Percentiles rank a stretch among this genome's conserved stretches.
phyloP scores from a whole-genome alignment of 192 early-diverging fungal genomes.

The Gonapodya sp. region DNA sequence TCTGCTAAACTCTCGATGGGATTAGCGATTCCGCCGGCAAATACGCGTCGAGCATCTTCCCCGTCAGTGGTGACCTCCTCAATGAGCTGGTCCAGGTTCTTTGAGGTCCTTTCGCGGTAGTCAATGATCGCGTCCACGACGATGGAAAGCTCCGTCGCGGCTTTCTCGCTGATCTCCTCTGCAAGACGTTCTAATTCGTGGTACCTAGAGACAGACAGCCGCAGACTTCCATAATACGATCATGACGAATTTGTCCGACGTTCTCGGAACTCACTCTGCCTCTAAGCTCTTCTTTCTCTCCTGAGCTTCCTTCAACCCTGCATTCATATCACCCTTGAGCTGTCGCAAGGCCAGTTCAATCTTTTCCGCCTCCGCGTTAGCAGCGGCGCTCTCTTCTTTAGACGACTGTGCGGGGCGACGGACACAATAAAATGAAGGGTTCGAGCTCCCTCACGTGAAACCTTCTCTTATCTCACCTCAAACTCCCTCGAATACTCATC shows the following conservation, averaged over 20 bases:
- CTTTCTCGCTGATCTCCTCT: background rate
- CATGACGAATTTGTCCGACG: no score
- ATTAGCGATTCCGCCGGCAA: background rate
- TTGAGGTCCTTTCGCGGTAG: background rate
- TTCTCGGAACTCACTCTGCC: background rate
- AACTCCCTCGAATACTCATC: conserved; percentile 34
- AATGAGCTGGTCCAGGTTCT: background rate
- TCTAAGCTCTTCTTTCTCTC: background rate
- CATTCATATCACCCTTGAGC: background rate
- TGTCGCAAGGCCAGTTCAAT: background rate
- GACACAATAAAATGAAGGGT: no score
- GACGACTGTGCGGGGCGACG: background rate
- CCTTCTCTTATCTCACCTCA: conserved; percentile 23
- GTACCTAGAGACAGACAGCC: background rate
- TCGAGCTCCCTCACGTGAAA: no score
- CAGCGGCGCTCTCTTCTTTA: background rate
- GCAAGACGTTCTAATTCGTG: background rate
- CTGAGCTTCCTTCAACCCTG: background rate
- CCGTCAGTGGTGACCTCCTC: background rate
- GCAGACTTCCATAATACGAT: no score
- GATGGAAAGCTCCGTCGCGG: background rate
- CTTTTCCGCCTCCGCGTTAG: background rate
- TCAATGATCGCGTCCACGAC: background rate
- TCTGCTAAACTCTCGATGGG: background rate
- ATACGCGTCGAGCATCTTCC: background rate